Conservation (phyloP, 2,329 filamentous ascomycete genomes). For the Aspergillus transmontanensis region DNA sequence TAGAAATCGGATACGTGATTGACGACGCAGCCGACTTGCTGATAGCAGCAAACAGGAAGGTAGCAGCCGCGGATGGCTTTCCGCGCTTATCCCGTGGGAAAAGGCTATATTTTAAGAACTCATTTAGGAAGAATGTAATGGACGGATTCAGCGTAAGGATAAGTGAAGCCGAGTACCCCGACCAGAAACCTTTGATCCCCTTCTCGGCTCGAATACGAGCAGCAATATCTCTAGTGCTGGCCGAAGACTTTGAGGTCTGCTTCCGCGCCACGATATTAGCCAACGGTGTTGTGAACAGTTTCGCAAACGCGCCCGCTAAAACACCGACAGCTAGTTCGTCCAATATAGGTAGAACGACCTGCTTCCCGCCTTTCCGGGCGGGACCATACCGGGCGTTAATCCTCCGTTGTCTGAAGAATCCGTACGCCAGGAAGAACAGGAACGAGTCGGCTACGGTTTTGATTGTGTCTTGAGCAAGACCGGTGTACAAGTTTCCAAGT, state of each 20-base stretch:
- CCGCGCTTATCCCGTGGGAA: conserved; percentile 57
- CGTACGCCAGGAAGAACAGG: conserved; percentile 84
- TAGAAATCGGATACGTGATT: conserved; percentile 81
- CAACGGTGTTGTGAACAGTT: conserved; percentile 76
- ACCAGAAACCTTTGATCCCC: conserved; percentile 78
- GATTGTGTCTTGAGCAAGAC: conserved; percentile 63
- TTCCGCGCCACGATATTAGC: conserved; percentile 81
- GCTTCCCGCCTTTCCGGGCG: conserved; percentile 25
- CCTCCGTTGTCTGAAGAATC: conserved; percentile 51
- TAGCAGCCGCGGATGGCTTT: conserved; percentile 56
- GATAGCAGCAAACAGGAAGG: conserved; percentile 70
- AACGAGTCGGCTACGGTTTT: conserved; percentile 76
- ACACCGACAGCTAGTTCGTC: conserved; percentile 74
- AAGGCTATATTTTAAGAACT: conserved; percentile 64
- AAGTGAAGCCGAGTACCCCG: conserved; percentile 79
- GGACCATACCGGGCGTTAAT: conserved; percentile 41
- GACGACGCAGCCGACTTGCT: conserved; percentile 78
- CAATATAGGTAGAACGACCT: conserved; percentile 56
- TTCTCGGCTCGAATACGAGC: conserved; percentile 67
- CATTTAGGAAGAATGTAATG: conserved; percentile 82
- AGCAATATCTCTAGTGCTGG: conserved; percentile 60
- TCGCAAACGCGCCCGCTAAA: conserved; percentile 72
- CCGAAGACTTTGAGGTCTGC: conserved; percentile 60
- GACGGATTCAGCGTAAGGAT: conserved; percentile 83
- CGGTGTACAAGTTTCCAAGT: conserved; percentile 72